A percentile compares a stretch with the other conserved stretches of the same genome.
phyloP scores from a whole-genome alignment of 176 grass and related monocot genomes.

The Echinochloa phyllopogon region DNA sequence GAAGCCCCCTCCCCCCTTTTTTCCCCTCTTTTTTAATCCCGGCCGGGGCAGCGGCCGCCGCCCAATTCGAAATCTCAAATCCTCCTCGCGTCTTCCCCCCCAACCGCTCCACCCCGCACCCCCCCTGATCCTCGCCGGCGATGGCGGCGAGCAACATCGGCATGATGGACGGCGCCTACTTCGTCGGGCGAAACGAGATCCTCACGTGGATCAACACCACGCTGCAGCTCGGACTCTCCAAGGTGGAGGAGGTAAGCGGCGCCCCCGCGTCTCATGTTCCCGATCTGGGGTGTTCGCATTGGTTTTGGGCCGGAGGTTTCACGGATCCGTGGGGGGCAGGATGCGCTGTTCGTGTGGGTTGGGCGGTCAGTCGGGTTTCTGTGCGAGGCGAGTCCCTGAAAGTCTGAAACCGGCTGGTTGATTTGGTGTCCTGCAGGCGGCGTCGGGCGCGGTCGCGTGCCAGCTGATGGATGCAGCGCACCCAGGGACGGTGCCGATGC shows the following conservation, averaged over 20 bases:
- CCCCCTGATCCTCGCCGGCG: not conserved
- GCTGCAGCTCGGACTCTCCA: slow-evolving; percentile 87
- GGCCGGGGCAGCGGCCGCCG: not conserved
- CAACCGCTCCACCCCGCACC: not conserved
- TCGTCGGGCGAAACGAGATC: slow-evolving; percentile 95
- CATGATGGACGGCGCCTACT: slow-evolving; percentile 98
- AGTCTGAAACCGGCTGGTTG: not conserved
- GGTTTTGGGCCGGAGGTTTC: not conserved
- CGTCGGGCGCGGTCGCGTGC: slow-evolving; percentile 88
- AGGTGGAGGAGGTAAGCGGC: slow-evolving; percentile 86
- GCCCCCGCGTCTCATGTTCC: not conserved
- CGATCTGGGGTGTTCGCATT: not conserved
- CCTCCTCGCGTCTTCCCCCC: not conserved
- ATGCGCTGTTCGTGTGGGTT: not conserved
- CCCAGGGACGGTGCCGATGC: slow-evolving; percentile 89
- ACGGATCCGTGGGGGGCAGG: not conserved
- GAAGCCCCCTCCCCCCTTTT: slow-evolving; percentile 1
- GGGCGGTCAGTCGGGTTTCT: not conserved
- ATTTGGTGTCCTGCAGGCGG: slow-evolving; percentile 51
- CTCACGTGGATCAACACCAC: slow-evolving; percentile 97
- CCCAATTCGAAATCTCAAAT: slow-evolving; percentile 46
- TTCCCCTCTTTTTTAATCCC: too few species aligned
- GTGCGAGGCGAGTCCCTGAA: not conserved
- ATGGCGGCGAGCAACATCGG: slow-evolving; percentile 88
- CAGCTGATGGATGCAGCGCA: slow-evolving; percentile 93